These are phyloP conservation scores for Exophiala spinifera DNA, from an alignment of 2,329 filamentous ascomycete genomes.

Conservation along the genomic window DNA sequence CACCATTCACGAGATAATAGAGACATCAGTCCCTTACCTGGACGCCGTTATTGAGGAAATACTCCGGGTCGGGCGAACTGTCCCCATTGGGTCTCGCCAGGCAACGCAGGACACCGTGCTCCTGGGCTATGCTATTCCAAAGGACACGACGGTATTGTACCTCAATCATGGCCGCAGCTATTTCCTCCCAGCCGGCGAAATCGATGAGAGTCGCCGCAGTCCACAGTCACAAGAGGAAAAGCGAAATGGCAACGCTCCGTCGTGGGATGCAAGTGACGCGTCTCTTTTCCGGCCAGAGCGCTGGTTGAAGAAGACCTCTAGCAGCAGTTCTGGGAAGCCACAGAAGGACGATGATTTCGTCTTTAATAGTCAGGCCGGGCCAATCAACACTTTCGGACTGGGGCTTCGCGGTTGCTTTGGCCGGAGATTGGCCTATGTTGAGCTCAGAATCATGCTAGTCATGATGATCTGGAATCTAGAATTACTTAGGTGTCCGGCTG, in stretches of 20 bases:
- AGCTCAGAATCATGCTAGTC: constrained; percentile 38
- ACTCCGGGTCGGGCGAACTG: constrained; percentile 37
- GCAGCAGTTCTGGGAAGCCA: not conserved
- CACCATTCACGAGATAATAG: constrained; percentile 34
- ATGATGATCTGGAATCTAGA: constrained; percentile 43
- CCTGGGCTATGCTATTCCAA: constrained; percentile 42
- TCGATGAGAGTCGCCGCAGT: constrained; percentile 34
- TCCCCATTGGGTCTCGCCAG: constrained; percentile 30
- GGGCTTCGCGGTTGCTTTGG: constrained; percentile 40
- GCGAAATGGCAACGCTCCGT: constrained; percentile 29
- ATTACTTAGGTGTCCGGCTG: constrained; percentile 31
- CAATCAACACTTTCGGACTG: constrained; percentile 36
- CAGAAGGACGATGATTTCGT: constrained; percentile 30
- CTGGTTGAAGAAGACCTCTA: constrained; percentile 34
- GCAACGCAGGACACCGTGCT: constrained; percentile 40
- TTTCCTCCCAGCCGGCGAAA: constrained; percentile 18
- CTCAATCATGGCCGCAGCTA: constrained; percentile 25
- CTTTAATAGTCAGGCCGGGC: constrained; percentile 38
- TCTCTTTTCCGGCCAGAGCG: constrained; percentile 39
- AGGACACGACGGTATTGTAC: constrained; percentile 37
- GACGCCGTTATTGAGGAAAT: constrained; percentile 48
- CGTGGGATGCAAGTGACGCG: constrained; percentile 29
- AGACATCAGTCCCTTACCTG: constrained; percentile 39
- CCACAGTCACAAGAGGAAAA: constrained; percentile 31
- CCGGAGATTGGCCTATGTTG: constrained; percentile 38